Evolutionary conservation across 345 rosid species (phyloP).

Genomic region (Eucalyptus globulus): DNA sequence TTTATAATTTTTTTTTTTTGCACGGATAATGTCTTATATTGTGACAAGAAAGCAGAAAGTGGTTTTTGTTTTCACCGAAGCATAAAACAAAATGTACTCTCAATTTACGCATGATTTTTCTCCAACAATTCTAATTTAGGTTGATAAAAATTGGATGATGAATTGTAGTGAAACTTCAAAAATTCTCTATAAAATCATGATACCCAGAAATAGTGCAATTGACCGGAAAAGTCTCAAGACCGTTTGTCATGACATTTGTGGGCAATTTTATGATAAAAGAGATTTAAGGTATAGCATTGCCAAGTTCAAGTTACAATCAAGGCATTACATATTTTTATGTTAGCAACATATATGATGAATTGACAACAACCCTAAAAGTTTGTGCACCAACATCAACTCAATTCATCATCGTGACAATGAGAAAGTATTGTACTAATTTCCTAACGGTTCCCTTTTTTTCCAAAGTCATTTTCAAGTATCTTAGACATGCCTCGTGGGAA

Average conservation of each 20-base stretch:
- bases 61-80: background rate
- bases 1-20: background rate
- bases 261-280: background rate
- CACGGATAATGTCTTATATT: background rate
- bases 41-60: background rate
- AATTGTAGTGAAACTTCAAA: background rate
- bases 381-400: background rate
- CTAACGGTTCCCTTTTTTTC: background rate
- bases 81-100: background rate
- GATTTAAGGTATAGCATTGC: rapidly evolving
- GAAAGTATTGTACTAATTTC: background rate
- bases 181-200: background rate
- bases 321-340: background rate
- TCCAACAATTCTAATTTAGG: background rate
- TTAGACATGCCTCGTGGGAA: background rate
- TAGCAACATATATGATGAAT: background rate
- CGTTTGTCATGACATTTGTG: background rate
- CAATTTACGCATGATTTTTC: background rate
- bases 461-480: background rate
- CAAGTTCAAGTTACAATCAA: background rate
- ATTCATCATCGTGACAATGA: background rate
- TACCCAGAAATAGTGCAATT: background rate
- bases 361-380: rapidly evolving
- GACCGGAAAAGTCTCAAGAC: rapidly evolving
- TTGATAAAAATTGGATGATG: background rate